Evolutionary conservation across 2,329 filamentous ascomycete genomes (phyloP).

Genomic region (Aspergillus candidus): DNA sequence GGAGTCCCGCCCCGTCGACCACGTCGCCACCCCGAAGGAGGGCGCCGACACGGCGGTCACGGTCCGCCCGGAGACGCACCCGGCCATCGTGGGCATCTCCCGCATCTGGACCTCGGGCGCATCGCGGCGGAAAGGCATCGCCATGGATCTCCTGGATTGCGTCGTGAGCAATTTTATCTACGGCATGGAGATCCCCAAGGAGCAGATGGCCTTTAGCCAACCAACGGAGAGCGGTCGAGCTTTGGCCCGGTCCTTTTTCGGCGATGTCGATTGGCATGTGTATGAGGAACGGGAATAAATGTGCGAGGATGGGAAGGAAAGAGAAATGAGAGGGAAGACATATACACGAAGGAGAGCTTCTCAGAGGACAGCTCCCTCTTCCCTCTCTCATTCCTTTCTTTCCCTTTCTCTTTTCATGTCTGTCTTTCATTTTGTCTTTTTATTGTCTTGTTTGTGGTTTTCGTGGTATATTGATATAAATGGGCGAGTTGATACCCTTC

Average conservation of each 20-base stretch:
- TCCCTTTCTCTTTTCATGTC: slow-evolving; percentile 2
- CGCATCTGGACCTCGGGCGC: slow-evolving; percentile 59
- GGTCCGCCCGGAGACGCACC: slow-evolving; percentile 37
- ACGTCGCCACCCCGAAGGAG: slow-evolving; percentile 12
- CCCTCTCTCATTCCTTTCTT: slow-evolving; percentile 6
- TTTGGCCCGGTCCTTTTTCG: slow-evolving; percentile 55
- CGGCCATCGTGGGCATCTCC: slow-evolving; percentile 56
- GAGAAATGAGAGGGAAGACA: neutral
- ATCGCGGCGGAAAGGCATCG: slow-evolving; percentile 53
- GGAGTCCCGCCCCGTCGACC: slow-evolving; percentile 49
- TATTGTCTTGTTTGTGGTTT: slow-evolving; percentile 2
- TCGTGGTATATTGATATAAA: slow-evolving; percentile 13
- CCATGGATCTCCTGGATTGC: slow-evolving; percentile 51
- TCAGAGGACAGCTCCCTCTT: slow-evolving; percentile 4
- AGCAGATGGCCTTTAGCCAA: slow-evolving; percentile 57
- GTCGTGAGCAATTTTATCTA: slow-evolving; percentile 52
- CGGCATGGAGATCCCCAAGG: slow-evolving; percentile 50
- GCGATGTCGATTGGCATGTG: slow-evolving; percentile 54
- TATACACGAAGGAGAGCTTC: neutral
- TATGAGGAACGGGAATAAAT: slow-evolving; percentile 43
- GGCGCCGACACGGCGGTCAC: slow-evolving; percentile 40
- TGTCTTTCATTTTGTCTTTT: slow-evolving; percentile 9
- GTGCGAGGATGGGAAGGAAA: neutral
- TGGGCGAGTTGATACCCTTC: slow-evolving; percentile 21
- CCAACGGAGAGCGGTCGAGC: slow-evolving; percentile 57